Percentiles rank a stretch among this genome's conserved stretches.
phyloP scores from a whole-genome alignment of 805 yeast genomes.

The Allodekkera sacchari region DNA sequence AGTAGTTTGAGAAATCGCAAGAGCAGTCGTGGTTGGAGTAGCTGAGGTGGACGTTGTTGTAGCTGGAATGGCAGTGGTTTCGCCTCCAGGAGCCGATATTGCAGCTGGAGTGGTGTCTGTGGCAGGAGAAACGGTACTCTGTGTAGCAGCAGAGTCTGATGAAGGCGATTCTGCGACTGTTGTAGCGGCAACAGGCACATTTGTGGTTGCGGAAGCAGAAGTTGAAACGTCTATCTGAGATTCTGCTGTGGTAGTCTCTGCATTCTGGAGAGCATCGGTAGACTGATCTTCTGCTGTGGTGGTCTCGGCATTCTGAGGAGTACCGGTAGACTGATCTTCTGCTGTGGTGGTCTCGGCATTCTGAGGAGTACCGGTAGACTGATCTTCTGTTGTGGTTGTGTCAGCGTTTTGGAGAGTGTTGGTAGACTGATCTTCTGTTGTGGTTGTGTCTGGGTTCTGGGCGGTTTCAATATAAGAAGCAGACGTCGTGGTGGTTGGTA shows the following conservation, averaged over 20 bases:
- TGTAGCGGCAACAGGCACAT: background rate
- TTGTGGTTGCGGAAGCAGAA: background rate
- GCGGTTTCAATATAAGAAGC: too few species aligned
- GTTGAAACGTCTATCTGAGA: background rate
- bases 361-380: too few species aligned
- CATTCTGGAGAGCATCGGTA: background rate
- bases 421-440: too few species aligned
- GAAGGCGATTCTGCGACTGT: too few species aligned
- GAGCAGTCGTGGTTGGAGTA: constrained; percentile 1
- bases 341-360: background rate
- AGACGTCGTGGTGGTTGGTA: too few species aligned
- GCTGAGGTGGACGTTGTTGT: constrained; percentile 3
- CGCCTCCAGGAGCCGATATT: background rate
- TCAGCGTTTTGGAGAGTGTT: background rate
- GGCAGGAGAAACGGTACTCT: background rate
- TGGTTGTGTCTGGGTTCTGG: background rate
- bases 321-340: background rate
- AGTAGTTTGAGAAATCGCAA: constrained; percentile 1
- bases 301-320: constrained; percentile 1
- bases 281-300: background rate
- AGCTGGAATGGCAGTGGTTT: constrained; percentile 1
- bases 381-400: too few species aligned
- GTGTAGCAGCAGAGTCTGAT: background rate
- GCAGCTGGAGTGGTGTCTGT: background rate
- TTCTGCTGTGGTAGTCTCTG: constrained; percentile 1